phyloP scores from a whole-genome alignment of 176 grass and related monocot genomes.

The Hsuehochloa calcarea region DNA sequence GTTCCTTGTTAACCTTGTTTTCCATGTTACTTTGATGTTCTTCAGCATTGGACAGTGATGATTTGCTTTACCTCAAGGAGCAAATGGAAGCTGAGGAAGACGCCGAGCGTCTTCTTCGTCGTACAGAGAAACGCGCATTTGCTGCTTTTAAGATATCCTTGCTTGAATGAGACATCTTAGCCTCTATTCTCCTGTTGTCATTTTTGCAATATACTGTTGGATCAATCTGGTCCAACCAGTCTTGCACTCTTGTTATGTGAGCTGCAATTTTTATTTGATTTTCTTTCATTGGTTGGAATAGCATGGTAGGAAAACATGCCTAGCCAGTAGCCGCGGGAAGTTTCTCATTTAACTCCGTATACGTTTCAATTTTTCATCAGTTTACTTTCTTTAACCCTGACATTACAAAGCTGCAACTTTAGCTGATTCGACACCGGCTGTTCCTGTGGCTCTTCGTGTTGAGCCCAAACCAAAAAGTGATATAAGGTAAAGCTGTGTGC shows the following conservation, averaged over 20 bases:
- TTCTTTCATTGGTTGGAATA: not conserved
- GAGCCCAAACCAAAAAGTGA: constrained; percentile 92
- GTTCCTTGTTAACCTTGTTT: constrained; percentile 24
- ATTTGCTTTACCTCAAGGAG: constrained; percentile 96
- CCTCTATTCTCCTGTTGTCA: not conserved
- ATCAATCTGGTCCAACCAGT: not conserved
- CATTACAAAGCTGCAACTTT: constrained; percentile 80
- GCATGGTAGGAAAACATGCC: not conserved
- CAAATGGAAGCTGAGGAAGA: constrained; percentile 99
- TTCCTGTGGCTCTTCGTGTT: constrained; percentile 73
- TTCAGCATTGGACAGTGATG: constrained; percentile 96
- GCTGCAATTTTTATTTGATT: not conserved
- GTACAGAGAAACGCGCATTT: constrained; percentile 94
- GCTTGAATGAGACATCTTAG: constrained; percentile 12
- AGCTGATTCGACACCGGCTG: constrained; percentile 74
- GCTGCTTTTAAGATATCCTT: constrained; percentile 99
- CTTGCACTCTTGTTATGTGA: not conserved
- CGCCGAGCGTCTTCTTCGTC: constrained; percentile 82
- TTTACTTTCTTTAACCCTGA: constrained; percentile 51
- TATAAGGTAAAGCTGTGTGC: constrained; percentile 60
- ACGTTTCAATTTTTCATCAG: not conserved
- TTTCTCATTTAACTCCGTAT: not conserved
- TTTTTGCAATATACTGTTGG: not conserved
- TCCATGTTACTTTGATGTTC: constrained; percentile 10
- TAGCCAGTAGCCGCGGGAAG: not conserved